Base-by-base conservation (phyloP, 768 basidiomycete genomes). In the Neoboletus subvelutipes region DNA sequence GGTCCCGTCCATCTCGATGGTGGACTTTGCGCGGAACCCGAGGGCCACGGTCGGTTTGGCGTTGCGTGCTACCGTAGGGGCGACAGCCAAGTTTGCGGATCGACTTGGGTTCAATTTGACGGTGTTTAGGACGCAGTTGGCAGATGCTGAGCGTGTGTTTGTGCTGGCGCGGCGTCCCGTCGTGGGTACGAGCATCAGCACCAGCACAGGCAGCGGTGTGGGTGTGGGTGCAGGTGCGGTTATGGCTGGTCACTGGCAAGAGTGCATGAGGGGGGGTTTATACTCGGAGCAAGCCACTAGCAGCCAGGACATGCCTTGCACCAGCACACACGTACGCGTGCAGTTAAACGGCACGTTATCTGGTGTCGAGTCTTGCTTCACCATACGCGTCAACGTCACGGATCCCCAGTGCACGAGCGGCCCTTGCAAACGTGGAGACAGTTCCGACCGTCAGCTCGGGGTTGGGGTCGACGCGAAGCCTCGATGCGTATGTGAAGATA, bases 311-410 rank as follows among this genome's bases (percentile, higher is more conserved):
- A 10, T n/a, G 20, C n/a, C 45, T 42, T 33, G 4, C 2, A 56
- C 46, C 7, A 36, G 7, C 9, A n/a, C 37, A 26, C 34, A 54
- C 17, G 17, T 60, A 17, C 55, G 40, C 13, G 52, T 68, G 33
- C 43, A 62, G n/a, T 64, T 71, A 61, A 36, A 63, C 20, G 24
- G 34, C n/a, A 22, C 9, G n/a, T 29, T 12, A 0, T 50, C 55
- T 17, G 48, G 46, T 5, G 28, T 54, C 20, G 39, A 41, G 15
- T 62, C 61, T n/a, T n/a, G n/a, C 22, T 59, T 71, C 26, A 62
- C 61, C 1, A 20, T 53, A 28, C 64, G 57, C 18, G 46, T 70
- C 22, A 48, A 68, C 28, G n/a, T 71, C 54, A 56, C 55, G 9
- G 54, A 71, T 53, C 59, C 59, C 64, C 10, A 22, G 12, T 2